phyloP scores from a whole-genome alignment of 2,329 filamentous ascomycete species.

The Colletotrichum australisinense region DNA sequence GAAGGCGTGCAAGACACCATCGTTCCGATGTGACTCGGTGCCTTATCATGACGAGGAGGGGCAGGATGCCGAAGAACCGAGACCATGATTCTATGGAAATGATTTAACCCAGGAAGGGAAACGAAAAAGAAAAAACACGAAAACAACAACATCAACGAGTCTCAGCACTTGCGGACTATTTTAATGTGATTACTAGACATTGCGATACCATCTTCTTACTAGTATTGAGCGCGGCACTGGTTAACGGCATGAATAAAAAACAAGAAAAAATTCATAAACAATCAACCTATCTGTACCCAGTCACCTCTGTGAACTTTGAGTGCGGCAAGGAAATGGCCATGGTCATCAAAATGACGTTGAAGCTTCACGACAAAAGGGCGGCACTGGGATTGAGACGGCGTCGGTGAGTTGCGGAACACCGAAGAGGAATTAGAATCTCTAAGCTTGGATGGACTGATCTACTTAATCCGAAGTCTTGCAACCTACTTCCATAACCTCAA shows the following conservation, averaged over 20 bases:
- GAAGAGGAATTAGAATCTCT: no score
- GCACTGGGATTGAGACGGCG: no score
- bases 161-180: not conserved
- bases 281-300: not conserved
- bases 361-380: not conserved
- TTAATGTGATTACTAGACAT: slow-evolving; percentile 24
- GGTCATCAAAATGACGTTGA: not conserved
- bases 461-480: no score
- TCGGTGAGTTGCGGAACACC: no score
- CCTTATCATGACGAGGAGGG: not conserved
- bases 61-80: not conserved
- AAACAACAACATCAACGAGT: not conserved
- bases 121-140: not conserved
- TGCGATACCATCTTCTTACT: slow-evolving; percentile 30
- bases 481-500: no score
- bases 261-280: not conserved
- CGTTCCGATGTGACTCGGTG: slow-evolving; percentile 19
- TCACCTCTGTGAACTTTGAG: not conserved
- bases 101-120: not conserved
- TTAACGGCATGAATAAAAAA: not conserved
- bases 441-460: no score
- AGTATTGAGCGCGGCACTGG: slow-evolving; percentile 27
- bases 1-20: slow-evolving; percentile 16
- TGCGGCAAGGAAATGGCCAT: no score
- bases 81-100: not conserved